These are phyloP conservation scores for Isabelozyma rhagii DNA, from an alignment of 805 yeast genomes.

Conservation along the genomic window DNA sequence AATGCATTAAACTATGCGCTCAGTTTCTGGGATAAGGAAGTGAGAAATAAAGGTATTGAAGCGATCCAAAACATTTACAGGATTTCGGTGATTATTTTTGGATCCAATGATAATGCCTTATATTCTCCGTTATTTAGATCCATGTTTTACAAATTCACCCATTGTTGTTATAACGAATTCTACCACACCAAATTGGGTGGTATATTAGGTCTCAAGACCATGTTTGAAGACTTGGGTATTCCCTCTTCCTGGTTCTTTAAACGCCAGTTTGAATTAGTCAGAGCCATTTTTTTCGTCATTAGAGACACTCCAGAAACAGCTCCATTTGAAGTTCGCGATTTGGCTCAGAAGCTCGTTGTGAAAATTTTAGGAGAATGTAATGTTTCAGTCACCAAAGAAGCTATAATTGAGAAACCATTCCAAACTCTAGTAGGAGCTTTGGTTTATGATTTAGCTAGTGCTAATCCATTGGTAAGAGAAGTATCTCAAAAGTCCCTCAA, in stretches of 20 bases:
- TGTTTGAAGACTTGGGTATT: slow-evolving; percentile 64
- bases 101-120: slow-evolving; percentile 59
- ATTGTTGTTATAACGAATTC: slow-evolving; percentile 85
- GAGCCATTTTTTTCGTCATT: slow-evolving; percentile 84
- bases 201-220: slow-evolving; percentile 71
- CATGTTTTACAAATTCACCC: slow-evolving; percentile 79
- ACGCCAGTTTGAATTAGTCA: slow-evolving; percentile 78
- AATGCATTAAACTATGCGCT: slow-evolving; percentile 77
- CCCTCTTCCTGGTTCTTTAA: slow-evolving; percentile 72
- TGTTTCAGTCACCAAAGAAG: slow-evolving; percentile 53
- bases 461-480: slow-evolving; percentile 77
- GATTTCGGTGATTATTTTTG: slow-evolving; percentile 65
- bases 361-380: slow-evolving; percentile 67
- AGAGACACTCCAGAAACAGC: slow-evolving; percentile 89
- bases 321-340: slow-evolving; percentile 70
- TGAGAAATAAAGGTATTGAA: slow-evolving; percentile 66
- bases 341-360: slow-evolving; percentile 67
- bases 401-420: slow-evolving; percentile 67
- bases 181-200: slow-evolving; percentile 89
- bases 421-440: slow-evolving; percentile 82
- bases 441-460: slow-evolving; percentile 89
- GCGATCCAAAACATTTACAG: slow-evolving; percentile 62
- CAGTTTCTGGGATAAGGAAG: slow-evolving; percentile 69
- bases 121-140: slow-evolving; percentile 73
- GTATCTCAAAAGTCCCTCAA: slow-evolving; percentile 72